Conservation (phyloP, 352 stramenopile species). For the Phytophthora cryptogea region DNA sequence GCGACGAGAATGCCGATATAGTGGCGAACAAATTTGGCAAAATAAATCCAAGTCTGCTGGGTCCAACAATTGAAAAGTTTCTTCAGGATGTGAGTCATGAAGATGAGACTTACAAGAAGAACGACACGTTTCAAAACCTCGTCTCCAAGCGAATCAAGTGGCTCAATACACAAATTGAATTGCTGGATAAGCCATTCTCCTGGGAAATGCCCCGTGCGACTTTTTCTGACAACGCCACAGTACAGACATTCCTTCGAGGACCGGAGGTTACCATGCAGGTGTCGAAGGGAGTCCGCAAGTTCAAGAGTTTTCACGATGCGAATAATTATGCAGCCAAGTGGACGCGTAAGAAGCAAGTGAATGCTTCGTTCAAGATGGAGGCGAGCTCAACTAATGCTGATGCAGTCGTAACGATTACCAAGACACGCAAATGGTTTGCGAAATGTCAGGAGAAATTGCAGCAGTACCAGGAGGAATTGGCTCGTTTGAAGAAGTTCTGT, state of each 20-base stretch:
- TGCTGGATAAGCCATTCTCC: conserved; percentile 9
- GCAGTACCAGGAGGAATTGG: conserved; percentile 2
- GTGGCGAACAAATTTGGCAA: background rate
- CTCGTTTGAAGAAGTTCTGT: background rate
- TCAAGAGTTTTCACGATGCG: conserved; percentile 5
- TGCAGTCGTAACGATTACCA: conserved; percentile 14
- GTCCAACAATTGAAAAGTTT: background rate
- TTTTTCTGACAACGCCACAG: conserved; percentile 3
- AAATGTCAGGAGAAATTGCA: background rate
- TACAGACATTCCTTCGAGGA: conserved; percentile 11
- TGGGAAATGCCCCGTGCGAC: conserved; percentile 12
- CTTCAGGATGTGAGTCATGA: background rate
- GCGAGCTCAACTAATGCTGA: background rate
- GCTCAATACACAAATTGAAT: conserved; percentile 4
- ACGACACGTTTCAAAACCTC: background rate
- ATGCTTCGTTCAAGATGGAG: conserved; percentile 14
- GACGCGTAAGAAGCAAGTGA: background rate
- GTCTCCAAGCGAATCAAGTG: conserved; percentile 6
- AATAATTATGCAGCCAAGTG: conserved; percentile 2
- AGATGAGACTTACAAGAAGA: background rate
- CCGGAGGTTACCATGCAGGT: background rate
- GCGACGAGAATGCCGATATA: background rate
- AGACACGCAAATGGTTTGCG: conserved; percentile 12
- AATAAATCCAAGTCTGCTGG: conserved; percentile 1
- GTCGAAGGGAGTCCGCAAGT: background rate